Conservation (phyloP, 805 yeast genomes). For the Saturnispora mendoncae region DNA sequence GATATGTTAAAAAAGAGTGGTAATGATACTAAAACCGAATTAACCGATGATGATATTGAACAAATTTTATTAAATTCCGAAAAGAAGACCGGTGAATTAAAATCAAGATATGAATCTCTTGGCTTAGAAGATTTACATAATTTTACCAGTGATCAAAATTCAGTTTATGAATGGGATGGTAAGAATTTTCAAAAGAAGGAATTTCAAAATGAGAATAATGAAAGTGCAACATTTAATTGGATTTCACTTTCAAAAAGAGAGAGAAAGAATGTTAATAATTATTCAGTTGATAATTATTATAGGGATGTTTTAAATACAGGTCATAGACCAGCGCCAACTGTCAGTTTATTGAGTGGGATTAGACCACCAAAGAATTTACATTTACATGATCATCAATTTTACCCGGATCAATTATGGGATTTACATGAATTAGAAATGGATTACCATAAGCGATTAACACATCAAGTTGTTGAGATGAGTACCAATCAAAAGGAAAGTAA, state of each 20-base stretch:
- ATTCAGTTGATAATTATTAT: constrained; percentile 73
- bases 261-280: constrained; percentile 57
- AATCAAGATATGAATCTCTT: constrained; percentile 53
- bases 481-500: constrained; percentile 36
- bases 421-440: constrained; percentile 76
- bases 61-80: constrained; percentile 52
- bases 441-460: constrained; percentile 59
- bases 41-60: constrained; percentile 53
- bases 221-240: constrained; percentile 47
- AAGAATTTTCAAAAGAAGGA: constrained; percentile 66
- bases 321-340: constrained; percentile 37
- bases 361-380: constrained; percentile 78
- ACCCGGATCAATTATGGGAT: constrained; percentile 65
- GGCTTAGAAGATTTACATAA: constrained; percentile 74
- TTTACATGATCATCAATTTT: constrained; percentile 86
- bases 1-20: constrained; percentile 36
- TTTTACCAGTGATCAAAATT: constrained; percentile 44
- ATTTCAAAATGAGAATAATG: constrained; percentile 33
- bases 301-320: constrained; percentile 53
- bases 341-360: constrained; percentile 36
- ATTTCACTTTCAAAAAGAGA: constrained; percentile 82
- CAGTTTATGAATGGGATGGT: constrained; percentile 86
- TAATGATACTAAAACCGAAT: constrained; percentile 21
- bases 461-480: constrained; percentile 54
- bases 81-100: constrained; percentile 51